Evolutionary conservation across 306 rosid species (phyloP).

Genomic region (Trichosanthes truncata): DNA sequence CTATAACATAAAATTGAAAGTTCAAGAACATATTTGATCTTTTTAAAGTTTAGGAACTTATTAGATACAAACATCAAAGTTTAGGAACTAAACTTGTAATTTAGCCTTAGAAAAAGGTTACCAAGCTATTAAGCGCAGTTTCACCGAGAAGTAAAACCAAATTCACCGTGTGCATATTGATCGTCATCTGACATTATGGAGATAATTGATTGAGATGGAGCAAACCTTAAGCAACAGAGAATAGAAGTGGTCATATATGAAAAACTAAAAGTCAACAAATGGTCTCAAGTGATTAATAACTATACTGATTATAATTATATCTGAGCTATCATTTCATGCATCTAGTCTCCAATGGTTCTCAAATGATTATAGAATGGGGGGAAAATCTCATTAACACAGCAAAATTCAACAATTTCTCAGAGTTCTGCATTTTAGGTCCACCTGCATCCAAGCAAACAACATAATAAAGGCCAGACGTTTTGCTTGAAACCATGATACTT

Average conservation of each 20-base stretch:
- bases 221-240: conserved; percentile 11
- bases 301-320: background rate
- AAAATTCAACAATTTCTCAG: background rate
- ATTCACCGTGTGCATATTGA: conserved; percentile 62
- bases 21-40: too few relatives aligned
- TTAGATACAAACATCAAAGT: too few relatives aligned
- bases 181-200: conserved; percentile 46
- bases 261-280: background rate
- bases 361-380: background rate
- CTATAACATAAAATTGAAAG: too few relatives aligned
- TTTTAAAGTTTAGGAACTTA: background rate
- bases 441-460: background rate
- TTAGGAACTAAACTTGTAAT: too few relatives aligned
- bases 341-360: background rate
- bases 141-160: conserved; percentile 61
- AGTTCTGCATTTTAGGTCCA: background rate
- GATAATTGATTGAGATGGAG: conserved; percentile 9
- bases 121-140: conserved; percentile 67
- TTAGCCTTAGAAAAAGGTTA: conserved; percentile 3
- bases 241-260: background rate
- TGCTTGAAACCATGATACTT: conserved; percentile 22
- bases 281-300: background rate
- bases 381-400: background rate
- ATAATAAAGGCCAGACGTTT: background rate
- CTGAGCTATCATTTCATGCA: background rate